A percentile compares a stretch with the other conserved stretches of the same genome.
phyloP scores from a whole-genome alignment of 2,329 filamentous ascomycete genomes.

The Xylaria sp. region DNA sequence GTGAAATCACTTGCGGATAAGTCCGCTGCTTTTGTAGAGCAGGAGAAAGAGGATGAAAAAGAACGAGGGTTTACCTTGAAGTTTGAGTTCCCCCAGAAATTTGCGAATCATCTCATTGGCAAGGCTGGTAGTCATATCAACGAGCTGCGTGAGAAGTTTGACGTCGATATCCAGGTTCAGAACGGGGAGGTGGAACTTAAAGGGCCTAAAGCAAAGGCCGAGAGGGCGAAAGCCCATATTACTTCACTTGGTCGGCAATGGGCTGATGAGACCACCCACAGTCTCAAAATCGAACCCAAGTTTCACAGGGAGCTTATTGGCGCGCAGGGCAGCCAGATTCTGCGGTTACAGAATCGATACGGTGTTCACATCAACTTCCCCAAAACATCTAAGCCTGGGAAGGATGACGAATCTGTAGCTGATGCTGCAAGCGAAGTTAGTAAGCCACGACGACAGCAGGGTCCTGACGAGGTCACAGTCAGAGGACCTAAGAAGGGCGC shows the following conservation, averaged over 20 bases:
- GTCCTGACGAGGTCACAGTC: slow-evolving; percentile 86
- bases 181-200: slow-evolving; percentile 96
- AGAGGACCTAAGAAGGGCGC: slow-evolving; percentile 93
- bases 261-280: slow-evolving; percentile 89
- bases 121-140: slow-evolving; percentile 74
- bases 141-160: slow-evolving; percentile 72
- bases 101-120: slow-evolving; percentile 83
- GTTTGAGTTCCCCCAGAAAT: slow-evolving; percentile 96
- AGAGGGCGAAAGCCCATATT: slow-evolving; percentile 86
- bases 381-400: slow-evolving; percentile 67
- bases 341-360: slow-evolving; percentile 91
- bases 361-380: slow-evolving; percentile 95
- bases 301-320: slow-evolving; percentile 96
- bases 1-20: slow-evolving; percentile 79
- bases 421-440: slow-evolving; percentile 76
- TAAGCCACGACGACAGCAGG: slow-evolving; percentile 75
- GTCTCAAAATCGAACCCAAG: slow-evolving; percentile 90
- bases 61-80: slow-evolving; percentile 87
- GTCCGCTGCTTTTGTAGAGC: slow-evolving; percentile 80
- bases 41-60: slow-evolving; percentile 91
- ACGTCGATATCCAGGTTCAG: slow-evolving; percentile 85
- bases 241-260: slow-evolving; percentile 80
- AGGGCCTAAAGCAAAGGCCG: slow-evolving; percentile 93
- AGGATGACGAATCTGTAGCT: slow-evolving; percentile 75
- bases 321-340: slow-evolving; percentile 85